Base-by-base conservation (phyloP, 805 yeast genomes). In the Candida ortonii region DNA sequence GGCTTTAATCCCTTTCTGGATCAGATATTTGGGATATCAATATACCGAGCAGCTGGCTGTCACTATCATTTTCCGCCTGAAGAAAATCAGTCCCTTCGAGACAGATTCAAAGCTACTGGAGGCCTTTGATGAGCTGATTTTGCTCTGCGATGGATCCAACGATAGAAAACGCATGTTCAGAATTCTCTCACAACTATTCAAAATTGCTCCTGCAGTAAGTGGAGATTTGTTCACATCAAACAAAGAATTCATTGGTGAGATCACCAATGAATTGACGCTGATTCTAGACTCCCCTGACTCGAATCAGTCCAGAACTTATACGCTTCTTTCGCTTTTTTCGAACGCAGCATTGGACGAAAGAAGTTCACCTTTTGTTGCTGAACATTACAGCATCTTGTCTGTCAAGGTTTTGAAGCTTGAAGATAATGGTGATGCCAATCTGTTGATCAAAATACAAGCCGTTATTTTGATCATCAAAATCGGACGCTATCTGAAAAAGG, bases 381-480 rank as follows among this genome's bases (percentile, higher is more conserved):
- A 65, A 14, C 61, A 65, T 28, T 79, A 71, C 52, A 39, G 67
- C 22, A 49, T 56, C 4, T 46, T 72, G 0, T 50, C 78, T 15
- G 54, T 69, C 14, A 51, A 55, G 24, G 68, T 71, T 0, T 37
- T 68, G 8, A 43, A 43, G 6, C 27, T 56, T 34, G 24, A 30
- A 16, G 34, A 32, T 10, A 25, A 42, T 10, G 16, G 12, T 13
- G 25, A 25, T 4, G 26, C 16, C 56, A 56, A 32, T 33, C 64
- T 7, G 3, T 30, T 36, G 11, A 19, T 37, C n/a, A 32, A 46
- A 16, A 36, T 39, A 12, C 48, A 66, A 9, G 59, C 78, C 0
- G 62, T 71, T 0, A 48, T 77, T 23, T 70, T 71, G 3, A 47
- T 76, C n/a, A 57, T 76, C 6, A 80, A 80, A 51, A 55, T 76